Evolutionary conservation across 371 early-diverging fungal genomes (phyloP).

Genomic region (Choanephora cucurbitarum): DNA sequence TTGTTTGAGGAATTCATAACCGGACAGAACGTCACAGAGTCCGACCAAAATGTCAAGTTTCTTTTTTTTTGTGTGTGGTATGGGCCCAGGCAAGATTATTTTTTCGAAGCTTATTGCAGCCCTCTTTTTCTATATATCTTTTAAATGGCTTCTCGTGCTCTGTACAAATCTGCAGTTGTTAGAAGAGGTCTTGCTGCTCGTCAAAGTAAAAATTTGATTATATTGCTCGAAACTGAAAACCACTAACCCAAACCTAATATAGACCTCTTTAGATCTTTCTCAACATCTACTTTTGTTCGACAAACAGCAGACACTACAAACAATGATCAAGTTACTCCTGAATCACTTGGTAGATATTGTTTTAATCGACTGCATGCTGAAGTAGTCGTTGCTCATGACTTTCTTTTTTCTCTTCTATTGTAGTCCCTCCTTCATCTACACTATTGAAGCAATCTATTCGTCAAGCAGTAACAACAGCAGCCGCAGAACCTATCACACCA

Average conservation of each 20-base stretch:
- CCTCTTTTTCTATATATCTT: no score
- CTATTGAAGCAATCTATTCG: slow-evolving; percentile 38
- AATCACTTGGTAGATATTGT: slow-evolving; percentile 21
- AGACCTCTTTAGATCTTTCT: slow-evolving; percentile 16
- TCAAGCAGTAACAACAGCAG: slow-evolving; percentile 31
- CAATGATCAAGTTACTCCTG: slow-evolving; percentile 12
- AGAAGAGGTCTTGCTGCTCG: slow-evolving; percentile 13
- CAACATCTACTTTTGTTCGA: slow-evolving; percentile 16
- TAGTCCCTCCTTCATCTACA: slow-evolving; percentile 22
- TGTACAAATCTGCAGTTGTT: slow-evolving; percentile 12
- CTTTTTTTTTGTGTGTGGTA: no score
- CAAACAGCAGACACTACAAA: slow-evolving; percentile 8
- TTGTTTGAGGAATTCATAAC: no score
- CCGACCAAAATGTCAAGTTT: no score
- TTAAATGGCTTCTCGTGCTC: slow-evolving; percentile 20
- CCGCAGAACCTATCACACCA: slow-evolving; percentile 34
- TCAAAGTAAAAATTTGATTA: slow-evolving; percentile 11
- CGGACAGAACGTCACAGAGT: no score
- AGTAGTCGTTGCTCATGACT: neutral
- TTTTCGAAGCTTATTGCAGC: no score
- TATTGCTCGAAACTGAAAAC: neutral
- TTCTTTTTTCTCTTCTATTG: neutral
- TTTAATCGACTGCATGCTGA: neutral
- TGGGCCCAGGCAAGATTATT: no score
- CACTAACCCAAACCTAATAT: neutral